Evolutionary conservation across 108 stramenopile genomes (phyloP), one percentile per base, ranked within the genome.

Genomic region (Mayamaea pseudoterrestris): DNA sequence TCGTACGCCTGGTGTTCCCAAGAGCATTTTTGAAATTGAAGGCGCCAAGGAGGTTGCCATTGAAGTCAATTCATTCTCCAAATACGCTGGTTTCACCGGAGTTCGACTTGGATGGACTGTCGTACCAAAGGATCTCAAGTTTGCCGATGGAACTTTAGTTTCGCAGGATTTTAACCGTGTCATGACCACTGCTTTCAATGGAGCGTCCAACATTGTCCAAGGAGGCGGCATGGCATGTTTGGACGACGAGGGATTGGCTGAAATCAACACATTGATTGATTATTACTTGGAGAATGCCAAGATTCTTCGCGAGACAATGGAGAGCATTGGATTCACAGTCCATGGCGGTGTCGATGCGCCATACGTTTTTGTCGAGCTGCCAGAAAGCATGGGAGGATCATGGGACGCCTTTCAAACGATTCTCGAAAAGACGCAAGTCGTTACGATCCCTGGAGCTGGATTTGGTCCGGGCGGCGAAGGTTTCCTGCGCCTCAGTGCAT

Each of bases 391-490:
- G 62, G 58, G 60, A 34, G 86, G 92, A 18, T 80, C 76, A 37
- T 97, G 96, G 96, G 93, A 94, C 51, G 74, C 83, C 20, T 97
- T 97, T 63, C 67, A 58, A 23, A 83, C 78, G 50, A 93, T 97
- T 59, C 65, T 97, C 50, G 93, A 94, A 61, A 93, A 94, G 78
- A 67, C 90, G 16, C 91, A 96, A 68, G 93, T 97, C 46, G 96
- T 97, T 13, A 97, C 96, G 1, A 95, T 95, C 57, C 96, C 96
- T 7, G 93, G 96, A 50, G 96, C 96, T 29, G 96, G 96, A 21
- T 97, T 97, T 56, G 96, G 96, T 29, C 96, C 96, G 27, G 96
- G 96, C 35, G 96, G 96, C 21, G 96, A 97, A 58, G 93, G 96
- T 24, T 97, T 82, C 73, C 61, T 97, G 50, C 89, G 96, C 43